Percentiles rank a stretch among this genome's conserved stretches.
These are phyloP conservation scores for Yamadazyma pseudoaaseri DNA, from an alignment of 1,139 yeast species.

Conservation along the genomic window DNA sequence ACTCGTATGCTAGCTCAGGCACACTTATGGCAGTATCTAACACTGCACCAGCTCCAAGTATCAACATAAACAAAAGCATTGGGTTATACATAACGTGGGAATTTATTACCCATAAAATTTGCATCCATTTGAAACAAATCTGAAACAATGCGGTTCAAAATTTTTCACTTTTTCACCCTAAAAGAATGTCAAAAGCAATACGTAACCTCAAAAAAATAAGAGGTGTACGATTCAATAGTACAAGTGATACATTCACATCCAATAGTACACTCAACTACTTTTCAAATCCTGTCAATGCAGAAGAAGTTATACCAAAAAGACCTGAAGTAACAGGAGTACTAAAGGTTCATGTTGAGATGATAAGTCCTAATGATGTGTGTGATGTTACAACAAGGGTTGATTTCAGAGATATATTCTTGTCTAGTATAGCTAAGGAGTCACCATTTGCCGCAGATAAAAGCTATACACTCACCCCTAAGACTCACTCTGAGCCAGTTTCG, in stretches of 20 bases:
- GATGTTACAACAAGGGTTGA: constrained; percentile 30
- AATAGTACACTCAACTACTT: not conserved
- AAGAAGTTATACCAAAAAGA: constrained; percentile 34
- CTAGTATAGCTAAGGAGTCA: constrained; percentile 29
- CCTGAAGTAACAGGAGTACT: constrained; percentile 18
- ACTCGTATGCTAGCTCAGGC: constrained; percentile 2
- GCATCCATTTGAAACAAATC: constrained; percentile 9
- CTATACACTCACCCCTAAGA: constrained; percentile 12
- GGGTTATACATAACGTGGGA: too few species aligned
- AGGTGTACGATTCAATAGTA: constrained; percentile 2
- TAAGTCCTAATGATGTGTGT: constrained; percentile 34
- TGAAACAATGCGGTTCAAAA: constrained; percentile 8
- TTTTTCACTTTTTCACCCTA: not conserved
- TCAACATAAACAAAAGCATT: too few species aligned
- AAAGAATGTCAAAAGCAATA: not conserved
- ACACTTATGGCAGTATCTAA: too few species aligned
- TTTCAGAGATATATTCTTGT: constrained; percentile 28
- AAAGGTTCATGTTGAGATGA: constrained; percentile 30
- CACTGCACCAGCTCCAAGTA: too few species aligned
- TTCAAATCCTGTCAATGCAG: not conserved
- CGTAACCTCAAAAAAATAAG: not conserved
- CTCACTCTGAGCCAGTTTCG: constrained; percentile 10
- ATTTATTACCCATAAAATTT: constrained; percentile 5
- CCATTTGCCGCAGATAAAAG: constrained; percentile 31
- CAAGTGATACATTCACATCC: constrained; percentile 1